Base-by-base conservation (phyloP, 192 early-diverging fungal species). In the Cladochytrium replicatum region DNA sequence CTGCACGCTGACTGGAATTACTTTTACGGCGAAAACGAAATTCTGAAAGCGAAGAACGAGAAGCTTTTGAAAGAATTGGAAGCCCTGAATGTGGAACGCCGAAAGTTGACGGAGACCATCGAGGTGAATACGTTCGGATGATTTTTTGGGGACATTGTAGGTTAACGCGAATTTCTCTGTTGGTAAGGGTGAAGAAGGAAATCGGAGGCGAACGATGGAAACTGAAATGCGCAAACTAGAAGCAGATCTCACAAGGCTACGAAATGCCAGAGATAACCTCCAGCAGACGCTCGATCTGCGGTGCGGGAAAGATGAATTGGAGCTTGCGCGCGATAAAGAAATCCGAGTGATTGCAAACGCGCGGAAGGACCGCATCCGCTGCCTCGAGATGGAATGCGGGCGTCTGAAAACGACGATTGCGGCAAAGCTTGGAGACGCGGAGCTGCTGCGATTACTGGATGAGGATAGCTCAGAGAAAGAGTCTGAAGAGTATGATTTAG, bases 321-420 rank as follows among this genome's bases (percentile, higher is more conserved):
- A 74, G 22, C 9, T 57, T 8, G 31, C 41, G 11, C 63, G 64
- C 9, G 29, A 59, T 19, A 24, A 72, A 25, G 69, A 71, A 47
- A 54, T 72, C 28, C 32, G 40, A 15, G 41, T 40, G 13, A 13
- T 72, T 19, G 63, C 65, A 19, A 69, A 74, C 40, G 52, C 61
- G 0, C 55, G 61, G 26, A 65, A 72, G 65, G 52, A 68, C 28
- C 41, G 66, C 23, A 77, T 77, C 19, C 23, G 38, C 9, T 58
- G 47, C 26, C 48, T 74, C 4, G 75, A 77, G 48, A 49, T 54
- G 22, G 69, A 71, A 27, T 37, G 70, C 3, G 55, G 54, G 6
- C 41, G 70, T 11, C 43, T 77, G 37, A 74, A 71, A 37, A 26
- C 61, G 58, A 31, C 41, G 17, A 55, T 67, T 17, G 64, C 68